phyloP scores from a whole-genome alignment of 192 early-diverging fungal species.

The Coemansia sp. region DNA sequence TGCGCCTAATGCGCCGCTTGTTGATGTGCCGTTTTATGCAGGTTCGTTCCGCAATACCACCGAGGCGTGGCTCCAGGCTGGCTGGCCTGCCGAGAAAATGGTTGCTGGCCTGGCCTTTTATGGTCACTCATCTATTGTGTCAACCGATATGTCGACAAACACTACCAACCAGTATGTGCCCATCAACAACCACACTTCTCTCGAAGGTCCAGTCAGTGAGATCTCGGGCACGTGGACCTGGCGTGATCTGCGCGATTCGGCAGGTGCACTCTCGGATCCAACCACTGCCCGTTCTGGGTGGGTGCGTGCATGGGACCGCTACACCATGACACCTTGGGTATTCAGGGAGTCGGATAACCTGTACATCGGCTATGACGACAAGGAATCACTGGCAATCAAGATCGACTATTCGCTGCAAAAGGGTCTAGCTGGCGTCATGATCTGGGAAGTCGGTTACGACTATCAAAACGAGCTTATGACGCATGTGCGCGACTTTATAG shows the following conservation, averaged over 20 bases:
- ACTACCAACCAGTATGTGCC: slow-evolving; percentile 50
- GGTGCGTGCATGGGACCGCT: slow-evolving; percentile 65
- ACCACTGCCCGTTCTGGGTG: slow-evolving; percentile 56
- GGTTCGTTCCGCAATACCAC: slow-evolving; percentile 58
- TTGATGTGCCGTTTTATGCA: slow-evolving; percentile 45
- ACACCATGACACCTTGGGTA: slow-evolving; percentile 73
- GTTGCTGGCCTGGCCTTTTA: slow-evolving; percentile 68
- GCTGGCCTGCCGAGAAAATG: slow-evolving; percentile 64
- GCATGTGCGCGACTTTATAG: slow-evolving; percentile 51
- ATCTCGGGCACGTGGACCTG: slow-evolving; percentile 68
- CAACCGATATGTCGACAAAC: slow-evolving; percentile 39
- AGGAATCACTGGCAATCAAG: slow-evolving; percentile 64
- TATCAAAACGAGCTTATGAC: slow-evolving; percentile 65
- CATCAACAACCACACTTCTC: slow-evolving; percentile 51
- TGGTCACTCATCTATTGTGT: slow-evolving; percentile 56
- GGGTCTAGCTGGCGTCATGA: slow-evolving; percentile 69
- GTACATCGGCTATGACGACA: slow-evolving; percentile 76
- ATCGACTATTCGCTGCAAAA: slow-evolving; percentile 61
- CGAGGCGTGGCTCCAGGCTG: slow-evolving; percentile 59
- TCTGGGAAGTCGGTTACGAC: slow-evolving; percentile 72
- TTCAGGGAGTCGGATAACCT: slow-evolving; percentile 60
- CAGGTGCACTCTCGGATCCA: slow-evolving; percentile 52
- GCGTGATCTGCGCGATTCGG: slow-evolving; percentile 59
- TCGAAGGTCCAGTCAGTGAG: slow-evolving; percentile 58
- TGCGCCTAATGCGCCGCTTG: slow-evolving; percentile 51